These are phyloP conservation scores for Kazachstania sp. DNA, from an alignment of 1,139 yeast species.

Conservation along the genomic window DNA sequence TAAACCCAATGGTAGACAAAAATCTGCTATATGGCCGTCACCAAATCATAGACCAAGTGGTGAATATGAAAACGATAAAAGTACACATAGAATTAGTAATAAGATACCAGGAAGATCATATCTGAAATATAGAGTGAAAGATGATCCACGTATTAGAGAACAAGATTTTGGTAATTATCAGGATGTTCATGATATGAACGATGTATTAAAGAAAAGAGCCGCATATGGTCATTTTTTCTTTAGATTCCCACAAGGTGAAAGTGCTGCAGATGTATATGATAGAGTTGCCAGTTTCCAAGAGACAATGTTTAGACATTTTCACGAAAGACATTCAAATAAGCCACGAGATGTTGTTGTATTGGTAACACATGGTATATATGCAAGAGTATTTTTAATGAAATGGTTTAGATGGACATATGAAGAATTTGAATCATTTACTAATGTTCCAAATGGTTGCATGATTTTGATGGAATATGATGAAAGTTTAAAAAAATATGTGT, in stretches of 20 bases:
- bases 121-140: constrained; percentile 49
- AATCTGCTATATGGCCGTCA: constrained; percentile 22
- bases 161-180: constrained; percentile 95
- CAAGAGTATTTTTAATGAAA: constrained; percentile 82
- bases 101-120: constrained; percentile 32
- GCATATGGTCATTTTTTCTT: constrained; percentile 88
- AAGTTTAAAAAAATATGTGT: constrained; percentile 38
- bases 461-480: constrained; percentile 60
- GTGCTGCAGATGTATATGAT: constrained; percentile 93
- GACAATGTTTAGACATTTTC: constrained; percentile 72
- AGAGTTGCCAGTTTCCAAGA: constrained; percentile 85
- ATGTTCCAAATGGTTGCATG: constrained; percentile 78
- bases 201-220: constrained; percentile 71
- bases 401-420: constrained; percentile 93
- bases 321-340: constrained; percentile 25
- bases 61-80: constrained; percentile 19
- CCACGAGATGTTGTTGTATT: constrained; percentile 50
- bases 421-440: constrained; percentile 71
- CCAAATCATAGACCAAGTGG: constrained; percentile 18
- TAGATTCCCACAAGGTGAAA: constrained; percentile 86
- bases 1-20: constrained; percentile 19
- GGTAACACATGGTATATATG: constrained; percentile 92
- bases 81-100: constrained; percentile 8
- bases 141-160: constrained; percentile 86
- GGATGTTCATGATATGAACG: constrained; percentile 44